Percentiles rank a stretch among this genome's conserved stretches.
Evolutionary conservation across 768 basidiomycete species (phyloP).

Genomic region (Mycena kentingensis): DNA sequence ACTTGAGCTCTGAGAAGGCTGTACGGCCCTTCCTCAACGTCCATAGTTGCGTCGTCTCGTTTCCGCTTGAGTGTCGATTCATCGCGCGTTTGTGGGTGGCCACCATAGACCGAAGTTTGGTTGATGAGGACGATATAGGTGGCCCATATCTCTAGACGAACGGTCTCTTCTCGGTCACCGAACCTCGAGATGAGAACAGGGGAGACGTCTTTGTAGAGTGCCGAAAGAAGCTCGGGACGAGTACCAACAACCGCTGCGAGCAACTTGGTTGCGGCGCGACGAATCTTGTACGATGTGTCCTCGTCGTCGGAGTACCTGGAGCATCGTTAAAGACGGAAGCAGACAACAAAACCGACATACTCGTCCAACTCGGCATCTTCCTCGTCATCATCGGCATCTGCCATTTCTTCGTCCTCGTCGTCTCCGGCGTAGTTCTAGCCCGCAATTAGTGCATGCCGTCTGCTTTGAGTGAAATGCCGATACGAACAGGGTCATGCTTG

Average conservation of each 20-base stretch:
- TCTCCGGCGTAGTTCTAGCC: constrained; percentile 54
- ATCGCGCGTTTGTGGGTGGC: constrained; percentile 49
- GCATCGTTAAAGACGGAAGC: constrained; percentile 11
- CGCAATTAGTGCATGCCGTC: not conserved
- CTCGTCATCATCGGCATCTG: constrained; percentile 76
- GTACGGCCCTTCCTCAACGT: constrained; percentile 75
- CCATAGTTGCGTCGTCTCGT: constrained; percentile 72
- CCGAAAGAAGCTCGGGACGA: constrained; percentile 80
- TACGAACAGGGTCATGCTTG: constrained; percentile 84
- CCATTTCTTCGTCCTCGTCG: constrained; percentile 57
- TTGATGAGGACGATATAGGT: constrained; percentile 81
- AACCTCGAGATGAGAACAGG: constrained; percentile 90
- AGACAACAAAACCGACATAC: constrained; percentile 40
- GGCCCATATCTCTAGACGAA: constrained; percentile 88
- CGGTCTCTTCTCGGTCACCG: constrained; percentile 93
- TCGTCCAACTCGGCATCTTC: constrained; percentile 81
- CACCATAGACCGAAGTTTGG: constrained; percentile 83
- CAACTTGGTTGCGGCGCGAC: constrained; percentile 90
- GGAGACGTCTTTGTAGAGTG: constrained; percentile 82
- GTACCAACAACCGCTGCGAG: constrained; percentile 84
- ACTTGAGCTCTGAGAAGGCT: constrained; percentile 74
- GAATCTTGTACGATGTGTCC: constrained; percentile 97
- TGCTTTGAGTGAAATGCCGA: not conserved
- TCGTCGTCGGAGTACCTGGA: constrained; percentile 94
- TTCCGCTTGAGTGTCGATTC: constrained; percentile 67